phyloP scores from a whole-genome alignment of 2,329 filamentous ascomycete genomes.

The Scorias spongiosa region DNA sequence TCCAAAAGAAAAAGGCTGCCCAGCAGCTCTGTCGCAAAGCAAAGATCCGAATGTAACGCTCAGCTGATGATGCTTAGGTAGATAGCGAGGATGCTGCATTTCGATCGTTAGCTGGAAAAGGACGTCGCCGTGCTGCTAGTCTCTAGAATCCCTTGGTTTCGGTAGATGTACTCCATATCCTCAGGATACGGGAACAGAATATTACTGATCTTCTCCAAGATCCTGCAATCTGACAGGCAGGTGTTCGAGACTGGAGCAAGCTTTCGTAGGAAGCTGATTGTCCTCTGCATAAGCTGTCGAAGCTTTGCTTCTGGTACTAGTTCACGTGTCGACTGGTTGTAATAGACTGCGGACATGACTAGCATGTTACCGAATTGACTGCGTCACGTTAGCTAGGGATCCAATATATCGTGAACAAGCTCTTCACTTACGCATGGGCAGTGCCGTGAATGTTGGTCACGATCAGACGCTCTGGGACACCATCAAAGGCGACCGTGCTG shows the following conservation, averaged over 20 bases:
- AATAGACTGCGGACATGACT: conserved; percentile 70
- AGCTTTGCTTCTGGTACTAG: conserved; percentile 44
- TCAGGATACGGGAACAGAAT: conserved; percentile 15
- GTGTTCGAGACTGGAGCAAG: conserved; percentile 61
- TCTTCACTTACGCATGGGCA: conserved; percentile 68
- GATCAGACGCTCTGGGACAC: conserved; percentile 53
- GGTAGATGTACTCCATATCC: conserved; percentile 10
- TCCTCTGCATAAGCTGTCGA: conserved; percentile 49
- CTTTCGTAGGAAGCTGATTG: conserved; percentile 59
- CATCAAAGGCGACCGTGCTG: conserved; percentile 72
- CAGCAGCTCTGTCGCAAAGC: too few species aligned
- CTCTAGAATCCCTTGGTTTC: conserved; percentile 2
- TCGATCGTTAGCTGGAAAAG: conserved; percentile 1
- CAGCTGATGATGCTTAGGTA: too few species aligned
- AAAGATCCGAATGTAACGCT: too few species aligned
- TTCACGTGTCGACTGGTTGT: conserved; percentile 37
- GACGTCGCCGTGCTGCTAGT: conserved; percentile 3
- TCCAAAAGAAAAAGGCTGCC: too few species aligned
- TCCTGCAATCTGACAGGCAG: conserved; percentile 56
- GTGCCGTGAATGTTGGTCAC: conserved; percentile 96
- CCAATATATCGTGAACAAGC: neutral
- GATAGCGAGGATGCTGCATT: too few species aligned
- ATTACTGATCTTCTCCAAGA: conserved; percentile 42
- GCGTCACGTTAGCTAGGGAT: conserved; percentile 11
- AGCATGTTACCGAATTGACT: conserved; percentile 96